phyloP scores from a whole-genome alignment of 257 asterid species.

The Solanum sitiens region DNA sequence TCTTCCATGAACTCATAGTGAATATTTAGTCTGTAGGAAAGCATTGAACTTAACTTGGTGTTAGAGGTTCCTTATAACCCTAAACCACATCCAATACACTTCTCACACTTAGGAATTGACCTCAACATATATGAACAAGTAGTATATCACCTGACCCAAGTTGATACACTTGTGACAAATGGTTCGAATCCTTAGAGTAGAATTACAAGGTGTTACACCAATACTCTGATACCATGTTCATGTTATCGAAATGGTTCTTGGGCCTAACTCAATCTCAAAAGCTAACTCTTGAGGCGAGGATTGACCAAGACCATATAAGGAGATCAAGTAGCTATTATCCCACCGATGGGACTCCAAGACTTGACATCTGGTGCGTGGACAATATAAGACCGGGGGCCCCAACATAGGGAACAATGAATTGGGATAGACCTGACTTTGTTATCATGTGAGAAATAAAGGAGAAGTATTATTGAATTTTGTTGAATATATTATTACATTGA shows the following conservation, averaged over 20 bases:
- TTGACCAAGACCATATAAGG: not conserved
- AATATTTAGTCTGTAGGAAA: no score
- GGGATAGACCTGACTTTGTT: not conserved
- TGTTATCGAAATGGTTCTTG: not conserved
- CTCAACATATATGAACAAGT: no score
- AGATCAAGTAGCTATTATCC: not conserved
- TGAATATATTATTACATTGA: not conserved
- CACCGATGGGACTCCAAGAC: not conserved
- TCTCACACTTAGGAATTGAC: no score
- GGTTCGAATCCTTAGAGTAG: no score
- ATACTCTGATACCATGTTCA: not conserved
- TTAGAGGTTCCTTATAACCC: no score
- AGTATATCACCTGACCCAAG: no score
- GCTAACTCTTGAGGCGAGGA: not conserved
- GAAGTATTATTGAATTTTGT: not conserved
- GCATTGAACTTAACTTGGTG: no score
- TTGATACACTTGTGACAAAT: no score
- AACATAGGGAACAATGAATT: not conserved
- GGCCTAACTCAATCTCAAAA: not conserved
- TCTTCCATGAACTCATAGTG: no score
- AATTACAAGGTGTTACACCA: not conserved
- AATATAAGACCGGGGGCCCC: not conserved
- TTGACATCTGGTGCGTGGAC: not conserved
- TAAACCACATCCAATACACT: no score
- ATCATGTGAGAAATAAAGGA: not conserved